Percentiles rank a stretch among this genome's conserved stretches.
These are phyloP conservation scores for Psilocybe azurescens DNA, from an alignment of 768 basidiomycete species.

Conservation along the genomic window DNA sequence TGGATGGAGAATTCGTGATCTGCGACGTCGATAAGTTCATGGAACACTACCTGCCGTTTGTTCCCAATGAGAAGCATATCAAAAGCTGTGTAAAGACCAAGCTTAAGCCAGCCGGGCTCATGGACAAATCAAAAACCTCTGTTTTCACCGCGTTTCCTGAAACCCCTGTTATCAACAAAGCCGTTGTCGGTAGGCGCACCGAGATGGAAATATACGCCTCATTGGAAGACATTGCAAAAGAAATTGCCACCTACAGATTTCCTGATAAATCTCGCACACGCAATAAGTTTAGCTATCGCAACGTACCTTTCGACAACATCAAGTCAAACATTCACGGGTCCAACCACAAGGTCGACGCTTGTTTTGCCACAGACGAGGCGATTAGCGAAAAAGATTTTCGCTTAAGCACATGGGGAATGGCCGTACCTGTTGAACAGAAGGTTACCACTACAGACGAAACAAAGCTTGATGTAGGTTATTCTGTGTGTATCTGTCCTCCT, in stretches of 20 bases:
- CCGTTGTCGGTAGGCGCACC: not conserved
- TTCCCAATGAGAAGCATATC: not conserved
- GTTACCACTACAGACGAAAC: not conserved
- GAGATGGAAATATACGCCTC: not conserved
- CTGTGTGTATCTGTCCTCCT: not conserved
- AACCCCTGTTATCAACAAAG: not conserved
- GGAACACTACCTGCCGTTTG: not conserved
- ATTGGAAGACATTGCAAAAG: not conserved
- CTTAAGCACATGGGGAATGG: conserved; percentile 5
- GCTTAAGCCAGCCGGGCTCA: not conserved
- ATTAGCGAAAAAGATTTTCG: not conserved
- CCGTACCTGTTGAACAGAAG: conserved; percentile 23
- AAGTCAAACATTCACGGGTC: conserved; percentile 16
- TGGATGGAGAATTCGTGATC: not conserved
- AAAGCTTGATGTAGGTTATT: conserved; percentile 5
- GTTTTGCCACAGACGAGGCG: conserved; percentile 7
- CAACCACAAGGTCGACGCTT: conserved; percentile 22
- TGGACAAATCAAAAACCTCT: not conserved
- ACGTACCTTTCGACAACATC: not conserved
- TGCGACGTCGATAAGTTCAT: not conserved
- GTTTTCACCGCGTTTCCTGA: not conserved
- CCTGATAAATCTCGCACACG: not conserved
- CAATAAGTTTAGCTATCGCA: not conserved
- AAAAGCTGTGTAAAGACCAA: not conserved
- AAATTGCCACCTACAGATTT: not conserved